phyloP scores from a whole-genome alignment of 1,284 basidiomycete genomes.

The Rhodofomes roseus region DNA sequence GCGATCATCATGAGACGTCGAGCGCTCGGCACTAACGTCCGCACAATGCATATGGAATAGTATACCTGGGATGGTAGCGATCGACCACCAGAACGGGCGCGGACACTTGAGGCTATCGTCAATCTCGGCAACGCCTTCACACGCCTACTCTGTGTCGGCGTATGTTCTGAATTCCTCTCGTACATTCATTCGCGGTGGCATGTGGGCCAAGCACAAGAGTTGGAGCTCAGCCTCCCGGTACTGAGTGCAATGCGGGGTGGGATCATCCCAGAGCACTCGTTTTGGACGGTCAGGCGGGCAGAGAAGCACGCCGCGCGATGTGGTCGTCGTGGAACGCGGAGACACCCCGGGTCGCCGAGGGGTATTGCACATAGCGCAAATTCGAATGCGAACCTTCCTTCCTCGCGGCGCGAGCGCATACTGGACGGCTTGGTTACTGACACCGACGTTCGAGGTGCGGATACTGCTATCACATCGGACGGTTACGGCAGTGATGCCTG shows the following conservation, averaged over 20 bases:
- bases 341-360: not conserved
- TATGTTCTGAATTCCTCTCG: not conserved
- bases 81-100: not conserved
- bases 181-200: not conserved
- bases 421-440: not conserved
- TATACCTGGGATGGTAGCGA: not conserved
- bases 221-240: not conserved
- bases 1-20: not conserved
- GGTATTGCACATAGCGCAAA: not conserved
- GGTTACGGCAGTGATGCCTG: not conserved
- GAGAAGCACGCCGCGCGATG: not conserved
- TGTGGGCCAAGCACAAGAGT: not conserved
- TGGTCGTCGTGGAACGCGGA: not conserved
- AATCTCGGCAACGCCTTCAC: not conserved
- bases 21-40: not conserved
- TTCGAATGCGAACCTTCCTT: not conserved
- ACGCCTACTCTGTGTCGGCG: not conserved
- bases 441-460: not conserved
- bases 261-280: not conserved
- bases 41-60: not conserved
- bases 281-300: not conserved
- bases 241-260: not conserved
- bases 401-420: too few relatives aligned
- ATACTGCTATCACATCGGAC: not conserved
- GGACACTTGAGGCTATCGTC: not conserved